A percentile compares a stretch with the other conserved stretches of the same genome.
Conservation (phyloP, 768 basidiomycete species). For the Collybiopsis confluens region DNA sequence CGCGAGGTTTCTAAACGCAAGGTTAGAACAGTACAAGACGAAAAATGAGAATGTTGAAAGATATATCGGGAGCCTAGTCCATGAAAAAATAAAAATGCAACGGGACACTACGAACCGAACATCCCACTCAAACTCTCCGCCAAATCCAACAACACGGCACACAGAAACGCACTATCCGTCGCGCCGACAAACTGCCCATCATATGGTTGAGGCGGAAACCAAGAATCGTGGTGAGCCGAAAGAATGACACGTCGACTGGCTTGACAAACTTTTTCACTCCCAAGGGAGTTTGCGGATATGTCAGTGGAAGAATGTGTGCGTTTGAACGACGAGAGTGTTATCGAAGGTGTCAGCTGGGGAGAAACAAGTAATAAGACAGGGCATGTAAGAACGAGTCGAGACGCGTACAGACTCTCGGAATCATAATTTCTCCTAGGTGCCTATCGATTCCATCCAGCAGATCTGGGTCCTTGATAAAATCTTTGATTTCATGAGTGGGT, state of each 20-base stretch:
- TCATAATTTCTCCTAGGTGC: constrained; percentile 55
- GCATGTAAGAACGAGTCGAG: neutral
- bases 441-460: constrained; percentile 44
- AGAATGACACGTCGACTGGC: constrained; percentile 79
- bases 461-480: constrained; percentile 35
- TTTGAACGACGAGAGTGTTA: constrained; percentile 76
- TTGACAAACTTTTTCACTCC: constrained; percentile 71
- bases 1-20: constrained; percentile 81
- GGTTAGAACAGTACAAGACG: neutral
- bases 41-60: neutral
- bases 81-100: too few species aligned
- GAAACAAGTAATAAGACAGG: neutral
- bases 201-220: constrained; percentile 70
- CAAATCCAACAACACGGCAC: constrained; percentile 58
- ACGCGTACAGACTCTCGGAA: constrained; percentile 52
- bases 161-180: constrained; percentile 90
- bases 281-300: constrained; percentile 78
- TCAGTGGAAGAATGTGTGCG: constrained; percentile 87
- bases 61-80: constrained; percentile 87
- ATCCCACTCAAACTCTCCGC: constrained; percentile 79
- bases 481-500: neutral
- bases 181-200: constrained; percentile 96
- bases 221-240: constrained; percentile 93
- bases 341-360: constrained; percentile 63
- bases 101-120: constrained; percentile 33